These are phyloP conservation scores for Lecanoromycetidae sp. DNA, from an alignment of 2,329 filamentous ascomycete species.

Conservation along the genomic window DNA sequence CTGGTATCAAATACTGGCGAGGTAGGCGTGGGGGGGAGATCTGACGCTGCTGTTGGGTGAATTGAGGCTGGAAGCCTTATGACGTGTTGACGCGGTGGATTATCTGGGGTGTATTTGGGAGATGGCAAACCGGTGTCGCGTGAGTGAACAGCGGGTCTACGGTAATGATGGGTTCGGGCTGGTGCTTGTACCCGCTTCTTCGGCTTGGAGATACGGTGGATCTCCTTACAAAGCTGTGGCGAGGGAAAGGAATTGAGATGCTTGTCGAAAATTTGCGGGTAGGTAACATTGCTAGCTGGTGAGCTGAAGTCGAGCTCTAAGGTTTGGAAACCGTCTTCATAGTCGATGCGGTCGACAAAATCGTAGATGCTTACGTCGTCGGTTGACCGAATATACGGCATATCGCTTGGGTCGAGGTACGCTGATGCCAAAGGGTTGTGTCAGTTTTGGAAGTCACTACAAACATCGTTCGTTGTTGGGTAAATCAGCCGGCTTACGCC, in stretches of 20 bases:
- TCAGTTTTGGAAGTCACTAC: too few relatives aligned
- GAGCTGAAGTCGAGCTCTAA: slow-evolving; percentile 25
- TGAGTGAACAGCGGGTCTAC: too few relatives aligned
- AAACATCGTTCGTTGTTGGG: too few relatives aligned
- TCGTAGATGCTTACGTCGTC: slow-evolving; percentile 12
- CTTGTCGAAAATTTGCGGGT: slow-evolving; percentile 31
- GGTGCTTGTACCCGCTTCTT: background rate
- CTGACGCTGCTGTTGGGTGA: background rate
- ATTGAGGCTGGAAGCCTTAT: background rate
- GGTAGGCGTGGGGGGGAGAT: background rate
- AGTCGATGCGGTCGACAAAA: slow-evolving; percentile 15
- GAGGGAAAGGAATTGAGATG: slow-evolving; percentile 27
- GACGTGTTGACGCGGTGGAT: background rate
- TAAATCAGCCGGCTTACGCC: background rate
- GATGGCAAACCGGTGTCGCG: too few relatives aligned
- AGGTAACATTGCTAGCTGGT: slow-evolving; percentile 21
- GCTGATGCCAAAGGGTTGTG: background rate
- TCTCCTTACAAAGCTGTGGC: background rate
- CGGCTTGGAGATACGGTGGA: background rate
- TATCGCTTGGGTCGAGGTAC: background rate
- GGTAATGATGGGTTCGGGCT: background rate
- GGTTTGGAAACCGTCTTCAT: slow-evolving; percentile 20
- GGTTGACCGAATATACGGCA: slow-evolving; percentile 18
- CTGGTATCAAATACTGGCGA: background rate
- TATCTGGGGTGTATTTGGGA: too few relatives aligned